Evolutionary conservation across 2,329 filamentous ascomycete genomes (phyloP), one percentile per base, ranked within the genome.

Genomic region (Epichloe brachyelytri): DNA sequence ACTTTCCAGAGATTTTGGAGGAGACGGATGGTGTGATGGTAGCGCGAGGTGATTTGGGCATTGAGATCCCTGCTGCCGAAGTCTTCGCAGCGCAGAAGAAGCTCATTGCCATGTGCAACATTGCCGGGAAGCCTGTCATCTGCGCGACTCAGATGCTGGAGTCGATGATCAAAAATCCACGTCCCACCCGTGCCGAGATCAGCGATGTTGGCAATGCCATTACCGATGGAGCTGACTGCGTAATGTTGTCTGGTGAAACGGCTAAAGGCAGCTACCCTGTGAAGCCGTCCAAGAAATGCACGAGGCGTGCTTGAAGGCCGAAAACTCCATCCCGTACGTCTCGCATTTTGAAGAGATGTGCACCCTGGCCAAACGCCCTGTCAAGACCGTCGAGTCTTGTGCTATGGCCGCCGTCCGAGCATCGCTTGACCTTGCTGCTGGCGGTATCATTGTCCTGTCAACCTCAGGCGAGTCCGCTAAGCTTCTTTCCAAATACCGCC

Each of bases 31-130:
- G 93, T 79, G 90, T 98, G 76, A 98, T 98, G 93, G 93, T 98
- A 61, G 93, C 93, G 64, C 91, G 93, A 82, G 93, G 93, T 76
- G 93, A 97, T 67, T 65, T 69, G 34, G 93, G 93, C 77, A 98
- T 98, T 63, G 93, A 98, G 76, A 98, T 98, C 63, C 91, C 93
- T 47, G 91, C 93, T 55, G 88, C 91, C 58, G 93, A 98, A 79
- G 93, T 98, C 59, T 98, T 98, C 73, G 88, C 95, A 61, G 93
- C 93, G 52, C 93, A 98, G 79, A 98, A 98, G 86, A 98, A 98
- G 88, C 90, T 98, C 81, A 98, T 98, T 72, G 90, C 93, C 73
- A 97, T 97, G 84, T 98, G 93, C 83, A 98, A 98, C 79, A 83
- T 96, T 67, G 90, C 89, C 61, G 93, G 93, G 72, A 98, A 98